phyloP scores from a whole-genome alignment of 495 filamentous ascomycete genomes.

The Astrothelium subdiscretum region DNA sequence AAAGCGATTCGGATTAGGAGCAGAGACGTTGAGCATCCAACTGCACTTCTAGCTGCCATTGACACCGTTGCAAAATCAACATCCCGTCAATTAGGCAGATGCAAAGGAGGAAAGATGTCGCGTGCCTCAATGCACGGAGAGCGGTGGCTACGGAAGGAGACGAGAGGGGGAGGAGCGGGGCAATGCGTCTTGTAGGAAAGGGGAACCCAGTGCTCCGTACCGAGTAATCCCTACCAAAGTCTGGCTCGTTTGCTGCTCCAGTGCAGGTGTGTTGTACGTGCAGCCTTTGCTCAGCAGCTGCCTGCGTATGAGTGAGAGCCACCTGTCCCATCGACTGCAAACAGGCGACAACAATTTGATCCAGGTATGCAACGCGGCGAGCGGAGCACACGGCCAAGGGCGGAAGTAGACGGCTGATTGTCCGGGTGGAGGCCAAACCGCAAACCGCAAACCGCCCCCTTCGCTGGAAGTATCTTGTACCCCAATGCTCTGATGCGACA shows the following conservation, averaged over 20 bases:
- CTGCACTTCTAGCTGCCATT: background rate
- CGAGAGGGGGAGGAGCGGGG: background rate
- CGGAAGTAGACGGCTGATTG: background rate
- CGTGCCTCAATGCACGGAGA: background rate
- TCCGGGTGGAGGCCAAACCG: background rate
- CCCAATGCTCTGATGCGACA: background rate
- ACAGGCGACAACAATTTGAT: too few species aligned
- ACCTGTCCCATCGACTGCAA: too few species aligned
- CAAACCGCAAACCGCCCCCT: too few species aligned
- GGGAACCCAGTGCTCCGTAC: background rate
- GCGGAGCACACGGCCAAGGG: background rate
- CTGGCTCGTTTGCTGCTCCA: too few species aligned
- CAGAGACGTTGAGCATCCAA: background rate
- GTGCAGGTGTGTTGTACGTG: too few species aligned
- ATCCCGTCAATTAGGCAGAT: background rate
- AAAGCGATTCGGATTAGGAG: slow-evolving; percentile 14
- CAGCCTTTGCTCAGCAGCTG: too few species aligned
- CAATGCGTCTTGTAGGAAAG: background rate
- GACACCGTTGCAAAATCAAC: background rate
- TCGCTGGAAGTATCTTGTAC: background rate
- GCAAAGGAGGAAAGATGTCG: background rate
- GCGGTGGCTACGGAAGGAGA: background rate
- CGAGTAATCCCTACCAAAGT: too few species aligned
- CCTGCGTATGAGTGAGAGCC: too few species aligned
- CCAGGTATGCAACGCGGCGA: background rate